These are phyloP conservation scores for Chionographis japonica DNA, from an alignment of 106 monocot species.

Conservation along the genomic window DNA sequence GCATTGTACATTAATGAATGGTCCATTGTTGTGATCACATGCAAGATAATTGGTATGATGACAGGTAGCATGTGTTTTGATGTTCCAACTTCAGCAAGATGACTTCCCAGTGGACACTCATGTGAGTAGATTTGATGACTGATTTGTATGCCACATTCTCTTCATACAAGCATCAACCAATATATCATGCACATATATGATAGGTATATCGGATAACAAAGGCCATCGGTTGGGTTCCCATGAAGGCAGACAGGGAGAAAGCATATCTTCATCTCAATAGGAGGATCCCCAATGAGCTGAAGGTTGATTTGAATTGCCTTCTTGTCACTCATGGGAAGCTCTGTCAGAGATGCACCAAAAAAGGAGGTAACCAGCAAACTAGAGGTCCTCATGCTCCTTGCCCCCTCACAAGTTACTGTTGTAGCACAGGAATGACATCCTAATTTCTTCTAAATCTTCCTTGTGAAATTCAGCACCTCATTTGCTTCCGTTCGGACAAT, in stretches of 20 bases:
- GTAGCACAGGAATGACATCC: no score
- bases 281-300: slow-evolving; percentile 69
- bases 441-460: no score
- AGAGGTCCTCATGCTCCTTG: slow-evolving; percentile 26
- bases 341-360: slow-evolving; percentile 51
- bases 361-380: slow-evolving; percentile 23
- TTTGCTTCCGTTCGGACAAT: no score
- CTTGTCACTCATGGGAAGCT: slow-evolving; percentile 75
- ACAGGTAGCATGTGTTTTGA: slow-evolving; percentile 82
- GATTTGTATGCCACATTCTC: background rate
- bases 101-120: slow-evolving; percentile 94
- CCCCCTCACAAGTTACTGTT: slow-evolving; percentile 33
- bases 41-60: background rate
- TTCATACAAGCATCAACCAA: background rate
- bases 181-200: background rate
- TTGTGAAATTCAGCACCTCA: no score
- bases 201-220: slow-evolving; percentile 77
- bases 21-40: background rate
- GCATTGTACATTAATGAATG: background rate
- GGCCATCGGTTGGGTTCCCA: slow-evolving; percentile 65
- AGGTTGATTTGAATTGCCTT: slow-evolving; percentile 91
- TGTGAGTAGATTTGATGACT: slow-evolving; percentile 35
- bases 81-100: slow-evolving; percentile 86
- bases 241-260: slow-evolving; percentile 68
- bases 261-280: slow-evolving; percentile 77